Evolutionary conservation across 202 grass and related monocot species (phyloP), one percentile per base, ranked within the genome.

Genomic region (Zoysia matrella): DNA sequence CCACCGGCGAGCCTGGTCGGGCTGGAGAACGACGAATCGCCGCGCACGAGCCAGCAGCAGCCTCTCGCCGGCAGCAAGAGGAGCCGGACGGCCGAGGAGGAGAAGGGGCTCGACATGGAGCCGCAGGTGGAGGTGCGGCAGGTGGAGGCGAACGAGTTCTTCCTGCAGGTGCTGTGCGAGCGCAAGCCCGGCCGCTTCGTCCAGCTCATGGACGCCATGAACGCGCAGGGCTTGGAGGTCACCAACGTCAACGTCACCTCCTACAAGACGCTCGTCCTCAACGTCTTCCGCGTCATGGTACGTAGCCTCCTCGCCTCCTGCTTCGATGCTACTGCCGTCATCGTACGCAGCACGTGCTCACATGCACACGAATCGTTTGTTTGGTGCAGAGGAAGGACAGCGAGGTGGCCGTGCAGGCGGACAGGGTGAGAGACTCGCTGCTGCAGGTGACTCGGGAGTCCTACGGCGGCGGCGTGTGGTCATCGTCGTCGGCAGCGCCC

Each of bases 111-210:
- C 67, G 83, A 85, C 73, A 89, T 90, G 89, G 74, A 98, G 90
- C 95, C 95, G 16, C 95, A 92, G 74, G 87, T 98, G 81, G 95
- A 98, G 82, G 95, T 98, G 67, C 92, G 87, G 66, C 90, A 90
- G 74, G 82, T 92, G 80, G 87, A 93, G 52, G 90, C 86, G 4
- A 95, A 98, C 73, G 95, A 98, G 80, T 88, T 90, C 88, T 98
- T 98, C 83, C 73, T 98, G 44, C 85, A 95, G 85, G 87, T 98
- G 58, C 76, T 98, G 13, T 95, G 96, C 62, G 89, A 93, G 77
- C 85, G 86, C 83, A 88, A 86, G 86, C 76, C 69, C 3, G 89
- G 92, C 4, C 82, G 92, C 13, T 95, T 95, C 79, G 89, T 90
- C 7, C 88, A 69, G 51, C 77, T 98, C 76, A 95, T 95, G 89